These are phyloP conservation scores for Stephanodiscus minutulus DNA, from an alignment of 108 stramenopile genomes.

Conservation along the genomic window DNA sequence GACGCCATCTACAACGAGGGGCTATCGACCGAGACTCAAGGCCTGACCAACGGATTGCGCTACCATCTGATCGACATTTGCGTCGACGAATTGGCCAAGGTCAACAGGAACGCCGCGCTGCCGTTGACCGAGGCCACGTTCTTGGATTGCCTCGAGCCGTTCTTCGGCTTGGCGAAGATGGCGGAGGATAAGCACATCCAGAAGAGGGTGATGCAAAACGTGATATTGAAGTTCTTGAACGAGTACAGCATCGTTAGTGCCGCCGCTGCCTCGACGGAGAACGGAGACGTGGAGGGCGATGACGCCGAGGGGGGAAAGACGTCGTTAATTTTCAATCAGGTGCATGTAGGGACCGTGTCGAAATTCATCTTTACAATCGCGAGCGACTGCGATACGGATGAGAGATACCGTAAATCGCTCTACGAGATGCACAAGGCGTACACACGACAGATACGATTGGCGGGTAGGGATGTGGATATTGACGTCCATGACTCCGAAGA, in stretches of 20 bases:
- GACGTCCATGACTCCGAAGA: slow-evolving; percentile 37
- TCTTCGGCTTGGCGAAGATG: slow-evolving; percentile 74
- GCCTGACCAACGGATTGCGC: slow-evolving; percentile 80
- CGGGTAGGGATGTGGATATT: slow-evolving; percentile 73
- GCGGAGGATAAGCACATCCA: slow-evolving; percentile 75
- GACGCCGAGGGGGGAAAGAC: slow-evolving; percentile 45
- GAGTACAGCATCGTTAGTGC: slow-evolving; percentile 69
- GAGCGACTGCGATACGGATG: slow-evolving; percentile 72
- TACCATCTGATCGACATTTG: slow-evolving; percentile 88
- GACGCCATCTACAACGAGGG: slow-evolving; percentile 86
- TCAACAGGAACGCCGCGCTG: slow-evolving; percentile 62
- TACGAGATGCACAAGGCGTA: slow-evolving; percentile 89
- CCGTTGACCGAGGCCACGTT: slow-evolving; percentile 85
- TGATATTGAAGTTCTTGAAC: slow-evolving; percentile 76
- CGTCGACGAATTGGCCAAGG: slow-evolving; percentile 82
- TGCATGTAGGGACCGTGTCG: slow-evolving; percentile 84
- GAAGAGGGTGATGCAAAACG: slow-evolving; percentile 76
- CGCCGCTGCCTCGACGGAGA: slow-evolving; percentile 4
- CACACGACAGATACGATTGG: slow-evolving; percentile 67
- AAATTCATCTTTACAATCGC: slow-evolving; percentile 84
- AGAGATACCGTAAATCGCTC: slow-evolving; percentile 66
- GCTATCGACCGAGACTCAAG: slow-evolving; percentile 60
- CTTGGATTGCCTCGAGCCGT: slow-evolving; percentile 83
- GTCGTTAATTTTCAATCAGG: slow-evolving; percentile 60
- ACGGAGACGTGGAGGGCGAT: slow-evolving; percentile 24